Base-by-base conservation (phyloP, 768 basidiomycete genomes). In the Amanita pseudoporphyria region DNA sequence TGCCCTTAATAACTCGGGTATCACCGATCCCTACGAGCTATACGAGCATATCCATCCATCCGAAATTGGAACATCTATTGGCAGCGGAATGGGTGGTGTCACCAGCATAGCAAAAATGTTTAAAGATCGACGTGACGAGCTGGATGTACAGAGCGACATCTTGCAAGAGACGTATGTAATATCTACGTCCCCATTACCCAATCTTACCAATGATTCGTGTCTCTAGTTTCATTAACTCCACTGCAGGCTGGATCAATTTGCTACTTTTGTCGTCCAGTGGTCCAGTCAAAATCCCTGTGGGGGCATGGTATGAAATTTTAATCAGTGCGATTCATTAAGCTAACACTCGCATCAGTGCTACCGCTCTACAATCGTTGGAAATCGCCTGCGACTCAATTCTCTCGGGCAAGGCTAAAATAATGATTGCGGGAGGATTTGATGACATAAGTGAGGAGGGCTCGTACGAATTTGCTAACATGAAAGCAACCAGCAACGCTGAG, bases 401-500 rank as follows among this genome's bases (percentile, higher is more conserved):
- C 31, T 87, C 87, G 6, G 89, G 94, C 53, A 99, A 99, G 66
- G 96, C 96, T 30, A 98, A 98, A 71, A 84, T 99, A 62, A 99
- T 99, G 96, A 84, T 99, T 53, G 88, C 95, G 31, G 96, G 96
- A 64, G 96, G 96, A 51, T 97, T 94, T 70, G 96, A 99, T 61
- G 96, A 99, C 64, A 79, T 98, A 64, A 88, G 86, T 55, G 96
- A 99, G 67, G 96, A 99, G 68, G 96, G 95, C 14, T 97, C 95
- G 6, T 97, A 84, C 65, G 95, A 99, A 66, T 99, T 99, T 67
- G 96, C 93, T 44, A 97, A 98, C 73, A 99, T 99, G 96, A 96
- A 97, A 68, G 96, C 96, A 1, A 99, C 96, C 5, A 91, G 87
- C 68, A 97, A 95, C 61, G 85, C 94, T 1, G 90, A 93, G 66